These are phyloP conservation scores for Boletus rufocinnamomeus DNA, from an alignment of 768 basidiomycete species.

Conservation along the genomic window DNA sequence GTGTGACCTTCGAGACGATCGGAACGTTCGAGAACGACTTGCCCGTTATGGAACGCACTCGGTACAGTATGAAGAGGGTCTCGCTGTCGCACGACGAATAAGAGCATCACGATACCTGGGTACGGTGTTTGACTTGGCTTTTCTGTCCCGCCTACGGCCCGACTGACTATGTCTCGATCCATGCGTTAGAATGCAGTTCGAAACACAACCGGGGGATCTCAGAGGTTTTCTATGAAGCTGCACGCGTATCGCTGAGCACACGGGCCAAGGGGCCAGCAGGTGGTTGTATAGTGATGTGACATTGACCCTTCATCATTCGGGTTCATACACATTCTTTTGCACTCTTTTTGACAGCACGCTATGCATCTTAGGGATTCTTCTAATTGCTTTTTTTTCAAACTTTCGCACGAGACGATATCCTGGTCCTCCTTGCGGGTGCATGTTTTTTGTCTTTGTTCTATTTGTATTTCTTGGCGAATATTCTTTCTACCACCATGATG, in stretches of 20 bases:
- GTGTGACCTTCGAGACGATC: conserved; percentile 92
- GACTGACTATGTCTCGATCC: background rate
- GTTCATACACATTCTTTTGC: conserved; percentile 2
- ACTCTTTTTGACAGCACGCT: conserved; percentile 4
- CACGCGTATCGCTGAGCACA: conserved; percentile 77
- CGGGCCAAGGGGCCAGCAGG: conserved; percentile 64
- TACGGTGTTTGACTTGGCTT: conserved; percentile 37
- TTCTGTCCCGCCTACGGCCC: background rate
- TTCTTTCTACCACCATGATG: background rate
- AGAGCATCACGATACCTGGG: conserved; percentile 92
- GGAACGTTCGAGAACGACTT: conserved; percentile 66
- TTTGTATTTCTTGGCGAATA: conserved; percentile 18
- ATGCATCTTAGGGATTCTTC: conserved; percentile 21
- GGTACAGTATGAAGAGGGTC: conserved; percentile 91
- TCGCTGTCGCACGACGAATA: conserved; percentile 86
- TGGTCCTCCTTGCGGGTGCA: background rate
- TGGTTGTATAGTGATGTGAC: conserved; percentile 64
- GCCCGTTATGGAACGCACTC: conserved; percentile 68
- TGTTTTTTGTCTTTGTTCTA: background rate
- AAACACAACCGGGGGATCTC: conserved; percentile 95
- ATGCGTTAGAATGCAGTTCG: conserved; percentile 82
- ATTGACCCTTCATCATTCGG: background rate
- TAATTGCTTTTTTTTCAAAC: conserved; percentile 25
- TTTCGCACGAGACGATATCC: background rate
- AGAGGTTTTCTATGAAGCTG: conserved; percentile 92